Percentiles rank a stretch among this genome's conserved stretches.
These are phyloP conservation scores for Cryptococcus sp. DNA, from an alignment of 1,284 basidiomycete species.

Conservation along the genomic window DNA sequence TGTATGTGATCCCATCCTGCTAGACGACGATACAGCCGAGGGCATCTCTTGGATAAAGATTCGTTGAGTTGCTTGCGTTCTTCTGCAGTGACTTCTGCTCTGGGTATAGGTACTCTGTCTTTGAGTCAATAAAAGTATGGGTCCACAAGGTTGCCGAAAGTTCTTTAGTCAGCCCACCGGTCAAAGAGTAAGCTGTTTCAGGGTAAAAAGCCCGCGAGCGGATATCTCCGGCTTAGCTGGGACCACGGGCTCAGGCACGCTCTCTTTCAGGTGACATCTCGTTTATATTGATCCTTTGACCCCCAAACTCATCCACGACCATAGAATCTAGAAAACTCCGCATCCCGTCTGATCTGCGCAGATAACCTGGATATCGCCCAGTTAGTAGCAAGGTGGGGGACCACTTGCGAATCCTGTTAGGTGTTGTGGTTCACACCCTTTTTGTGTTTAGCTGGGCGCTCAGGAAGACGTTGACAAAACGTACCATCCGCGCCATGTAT, in stretches of 20 bases:
- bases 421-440: not conserved
- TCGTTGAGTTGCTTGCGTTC: no score
- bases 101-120: no score
- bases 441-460: not conserved
- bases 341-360: slow-evolving; percentile 51
- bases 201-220: no score
- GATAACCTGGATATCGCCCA: slow-evolving; percentile 51
- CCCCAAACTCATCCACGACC: not conserved
- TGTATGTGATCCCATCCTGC: not conserved
- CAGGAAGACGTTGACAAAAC: not conserved
- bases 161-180: no score
- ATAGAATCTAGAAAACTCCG: slow-evolving; percentile 37
- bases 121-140: no score
- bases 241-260: no score
- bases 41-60: not conserved
- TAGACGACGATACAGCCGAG: not conserved
- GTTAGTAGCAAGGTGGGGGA: not conserved
- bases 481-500: not conserved
- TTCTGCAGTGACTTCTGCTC: no score
- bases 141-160: no score
- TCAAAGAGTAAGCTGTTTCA: no score
- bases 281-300: no score
- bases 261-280: no score
- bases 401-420: not conserved
- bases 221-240: no score